These are phyloP conservation scores for Sclerotinia subarctica DNA, from an alignment of 2,329 filamentous ascomycete genomes.

Conservation along the genomic window DNA sequence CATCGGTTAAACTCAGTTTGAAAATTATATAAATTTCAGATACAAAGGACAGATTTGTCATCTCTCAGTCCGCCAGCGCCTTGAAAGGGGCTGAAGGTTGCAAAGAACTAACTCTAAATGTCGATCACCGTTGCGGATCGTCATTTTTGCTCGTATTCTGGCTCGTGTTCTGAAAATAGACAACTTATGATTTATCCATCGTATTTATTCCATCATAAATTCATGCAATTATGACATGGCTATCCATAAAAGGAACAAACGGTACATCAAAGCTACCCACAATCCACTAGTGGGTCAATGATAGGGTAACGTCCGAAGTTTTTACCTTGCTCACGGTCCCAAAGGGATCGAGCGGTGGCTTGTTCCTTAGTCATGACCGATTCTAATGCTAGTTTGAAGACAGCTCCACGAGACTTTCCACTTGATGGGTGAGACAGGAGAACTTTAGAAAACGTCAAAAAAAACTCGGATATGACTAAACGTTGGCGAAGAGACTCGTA, in stretches of 20 bases:
- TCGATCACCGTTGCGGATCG: not conserved
- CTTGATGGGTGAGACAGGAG: not conserved
- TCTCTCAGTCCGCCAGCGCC: not conserved
- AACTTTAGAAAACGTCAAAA: not conserved
- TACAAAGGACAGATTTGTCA: not conserved
- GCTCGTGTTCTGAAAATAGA: not conserved
- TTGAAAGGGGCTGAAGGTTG: not conserved
- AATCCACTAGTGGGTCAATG: not conserved
- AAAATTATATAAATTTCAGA: not conserved
- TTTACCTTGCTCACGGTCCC: not conserved
- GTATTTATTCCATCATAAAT: not conserved
- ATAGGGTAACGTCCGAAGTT: not conserved
- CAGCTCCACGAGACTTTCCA: not conserved
- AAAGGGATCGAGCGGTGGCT: not conserved
- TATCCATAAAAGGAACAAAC: not conserved
- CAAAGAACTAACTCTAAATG: not conserved
- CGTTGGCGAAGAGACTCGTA: not conserved
- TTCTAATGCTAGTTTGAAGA: not conserved
- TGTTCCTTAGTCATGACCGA: not conserved
- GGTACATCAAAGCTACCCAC: too few species aligned
- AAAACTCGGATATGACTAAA: not conserved
- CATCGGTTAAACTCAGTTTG: not conserved
- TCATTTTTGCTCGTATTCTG: not conserved
- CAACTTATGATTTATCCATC: not conserved
- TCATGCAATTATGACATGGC: not conserved